Evolutionary conservation across 2,329 filamentous ascomycete species (phyloP), one percentile per base, ranked within the genome.

Genomic region (Pseudogymnoascus sp.): DNA sequence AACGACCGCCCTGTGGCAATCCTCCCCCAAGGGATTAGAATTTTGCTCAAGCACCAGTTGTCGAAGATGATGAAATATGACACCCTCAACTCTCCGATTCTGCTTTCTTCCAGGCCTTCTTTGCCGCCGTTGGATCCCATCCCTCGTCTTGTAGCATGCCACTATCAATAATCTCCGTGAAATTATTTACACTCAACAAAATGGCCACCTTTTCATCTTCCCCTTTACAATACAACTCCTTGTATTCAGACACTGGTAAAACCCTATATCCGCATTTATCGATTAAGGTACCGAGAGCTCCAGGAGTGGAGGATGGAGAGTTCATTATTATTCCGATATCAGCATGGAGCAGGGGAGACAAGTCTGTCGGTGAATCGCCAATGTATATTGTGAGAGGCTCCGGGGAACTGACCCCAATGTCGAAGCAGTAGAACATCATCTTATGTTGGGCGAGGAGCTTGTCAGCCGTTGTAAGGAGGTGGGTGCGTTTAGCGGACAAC

Each of bases 321-420:
- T 72, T 65, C 5, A 70, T 65, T 61, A 73, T 64, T 6, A 70
- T 69, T 2, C 60, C 62, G 1, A 70, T 63, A 60, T 63, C 62
- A 53, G 65, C 61, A 16, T 67, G 64, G 7, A 65, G 64, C 28
- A 74, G 65, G 56, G 71, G 72, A 62, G 71, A 71, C 3, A 74
- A 60, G 60, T 73, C 72, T 28, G 70, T 72, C 7, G 63, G 63
- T 3, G 69, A 71, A 64, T 73, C 72, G 2, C 72, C 72, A 43
- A 72, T 64, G 64, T 73, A 74, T 2, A 72, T 16, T 60, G 61
- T 2, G 37, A 59, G 23, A 46, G 6, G 11, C 21, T 23, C 21
- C 42, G 56, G 11, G 37, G 38, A 9, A 28, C 11, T 9, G 12
- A 11, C 1, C 4, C 14, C 23, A 66, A 16, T 12, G 2, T 21